phyloP scores from a whole-genome alignment of 1,284 basidiomycete genomes.

The Anthracocystis setariae region DNA sequence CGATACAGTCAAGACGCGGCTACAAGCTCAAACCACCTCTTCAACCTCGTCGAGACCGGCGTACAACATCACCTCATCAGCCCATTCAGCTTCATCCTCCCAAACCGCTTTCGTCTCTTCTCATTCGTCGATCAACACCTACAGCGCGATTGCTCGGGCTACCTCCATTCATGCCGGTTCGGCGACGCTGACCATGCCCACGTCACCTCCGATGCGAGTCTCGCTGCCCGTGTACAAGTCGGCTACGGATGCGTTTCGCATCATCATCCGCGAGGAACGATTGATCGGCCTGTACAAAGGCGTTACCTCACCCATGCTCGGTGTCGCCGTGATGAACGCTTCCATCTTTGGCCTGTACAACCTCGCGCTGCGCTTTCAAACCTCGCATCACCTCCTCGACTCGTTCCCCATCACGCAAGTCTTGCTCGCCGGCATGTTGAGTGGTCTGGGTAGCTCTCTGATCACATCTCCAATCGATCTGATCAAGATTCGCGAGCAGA shows the following conservation, averaged over 20 bases:
- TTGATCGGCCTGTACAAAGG: slow-evolving; percentile 62
- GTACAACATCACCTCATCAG: background rate
- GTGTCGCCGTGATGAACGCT: slow-evolving; percentile 65
- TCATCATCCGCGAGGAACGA: slow-evolving; percentile 56
- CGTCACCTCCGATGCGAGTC: background rate
- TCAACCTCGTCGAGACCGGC: background rate
- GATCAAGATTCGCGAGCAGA: slow-evolving; percentile 64
- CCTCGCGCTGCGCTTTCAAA: slow-evolving; percentile 41
- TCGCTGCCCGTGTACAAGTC: slow-evolving; percentile 40
- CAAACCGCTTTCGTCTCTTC: background rate
- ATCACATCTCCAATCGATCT: slow-evolving; percentile 63
- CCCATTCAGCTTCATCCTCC: background rate
- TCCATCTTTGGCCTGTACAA: slow-evolving; percentile 61
- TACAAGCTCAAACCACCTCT: slow-evolving; percentile 46
- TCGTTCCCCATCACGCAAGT: slow-evolving; percentile 29
- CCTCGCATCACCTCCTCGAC: slow-evolving; percentile 3
- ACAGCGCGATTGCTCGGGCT: slow-evolving; percentile 1
- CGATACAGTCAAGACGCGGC: slow-evolving; percentile 63
- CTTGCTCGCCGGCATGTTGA: slow-evolving; percentile 53
- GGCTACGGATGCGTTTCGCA: slow-evolving; percentile 54
- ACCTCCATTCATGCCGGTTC: slow-evolving; percentile 2
- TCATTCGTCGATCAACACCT: background rate
- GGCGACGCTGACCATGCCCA: slow-evolving; percentile 14
- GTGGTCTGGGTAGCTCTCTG: slow-evolving; percentile 49
- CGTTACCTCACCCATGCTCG: slow-evolving; percentile 57